These are phyloP conservation scores for Rhytidiadelphus loreus DNA, from an alignment of 225 moss, liverwort and hornwort species.

Conservation along the genomic window DNA sequence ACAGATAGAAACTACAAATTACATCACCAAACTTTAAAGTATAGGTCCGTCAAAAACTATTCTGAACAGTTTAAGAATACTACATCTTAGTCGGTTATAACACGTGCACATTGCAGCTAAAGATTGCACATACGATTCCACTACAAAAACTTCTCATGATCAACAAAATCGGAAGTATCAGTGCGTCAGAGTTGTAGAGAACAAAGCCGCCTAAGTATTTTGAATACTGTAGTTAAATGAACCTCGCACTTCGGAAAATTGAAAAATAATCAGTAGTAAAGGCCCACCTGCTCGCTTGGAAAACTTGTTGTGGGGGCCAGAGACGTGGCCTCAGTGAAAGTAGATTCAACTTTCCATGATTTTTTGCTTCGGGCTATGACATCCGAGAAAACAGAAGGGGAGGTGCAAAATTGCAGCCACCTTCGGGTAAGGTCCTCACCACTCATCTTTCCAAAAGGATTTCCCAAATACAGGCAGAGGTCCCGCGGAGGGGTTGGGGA, in stretches of 20 bases:
- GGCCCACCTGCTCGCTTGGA: conserved; percentile 30
- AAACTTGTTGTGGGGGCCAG: conserved; percentile 1
- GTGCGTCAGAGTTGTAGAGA: neutral
- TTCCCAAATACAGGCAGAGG: conserved; percentile 14
- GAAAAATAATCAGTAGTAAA: neutral
- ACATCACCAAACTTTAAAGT: neutral
- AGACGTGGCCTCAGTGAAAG: conserved; percentile 6
- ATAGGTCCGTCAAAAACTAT: neutral
- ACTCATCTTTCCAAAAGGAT: conserved; percentile 20
- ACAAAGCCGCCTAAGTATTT: neutral
- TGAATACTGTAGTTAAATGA: neutral
- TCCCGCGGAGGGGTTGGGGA: conserved; percentile 55
- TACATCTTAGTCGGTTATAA: neutral
- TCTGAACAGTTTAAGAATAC: neutral
- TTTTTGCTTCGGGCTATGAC: neutral
- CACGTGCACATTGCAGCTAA: neutral
- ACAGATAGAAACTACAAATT: neutral
- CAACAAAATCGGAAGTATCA: neutral
- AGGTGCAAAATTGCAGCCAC: conserved; percentile 40
- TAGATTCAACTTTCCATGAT: conserved; percentile 23
- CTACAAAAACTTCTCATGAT: neutral
- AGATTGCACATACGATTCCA: neutral
- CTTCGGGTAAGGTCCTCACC: conserved; percentile 25
- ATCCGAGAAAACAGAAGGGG: conserved; percentile 13
- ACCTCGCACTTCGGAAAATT: neutral